These are phyloP conservation scores for Cicer yamashitae DNA, from an alignment of 306 rosid species.

Conservation along the genomic window DNA sequence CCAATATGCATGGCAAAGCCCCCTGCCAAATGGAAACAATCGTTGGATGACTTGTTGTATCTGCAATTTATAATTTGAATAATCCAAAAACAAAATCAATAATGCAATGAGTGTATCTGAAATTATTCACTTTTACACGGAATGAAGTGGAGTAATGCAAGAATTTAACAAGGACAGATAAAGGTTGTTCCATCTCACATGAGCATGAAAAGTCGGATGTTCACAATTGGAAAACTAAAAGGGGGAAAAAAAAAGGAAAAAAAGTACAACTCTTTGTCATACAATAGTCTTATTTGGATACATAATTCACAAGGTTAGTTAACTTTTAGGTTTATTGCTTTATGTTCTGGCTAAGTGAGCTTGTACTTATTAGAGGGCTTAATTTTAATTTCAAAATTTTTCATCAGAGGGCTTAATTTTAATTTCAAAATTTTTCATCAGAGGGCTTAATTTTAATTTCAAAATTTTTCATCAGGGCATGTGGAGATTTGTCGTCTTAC, in stretches of 20 bases:
- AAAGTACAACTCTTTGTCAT: slow-evolving; percentile 1
- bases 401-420: not conserved
- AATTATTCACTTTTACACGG: slow-evolving; percentile 13
- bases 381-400: not conserved
- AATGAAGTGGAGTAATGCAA: slow-evolving; percentile 22
- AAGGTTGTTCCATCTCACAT: slow-evolving; percentile 5
- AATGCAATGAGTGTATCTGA: slow-evolving; percentile 25
- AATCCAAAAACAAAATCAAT: slow-evolving; percentile 37
- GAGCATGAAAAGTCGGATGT: slow-evolving; percentile 2
- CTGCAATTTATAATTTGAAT: slow-evolving; percentile 62
- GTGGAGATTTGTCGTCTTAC: not conserved
- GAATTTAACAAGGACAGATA: not conserved
- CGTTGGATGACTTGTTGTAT: slow-evolving; percentile 70
- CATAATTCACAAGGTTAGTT: slow-evolving; percentile 11
- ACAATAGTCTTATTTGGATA: not conserved
- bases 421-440: not conserved
- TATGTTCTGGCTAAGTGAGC: not conserved
- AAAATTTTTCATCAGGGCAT: not conserved
- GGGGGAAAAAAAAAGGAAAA: not conserved
- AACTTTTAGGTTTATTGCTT: slow-evolving; percentile 3
- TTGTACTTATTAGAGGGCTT: not conserved
- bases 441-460: not conserved
- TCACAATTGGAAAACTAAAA: slow-evolving; percentile 4
- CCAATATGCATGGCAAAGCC: slow-evolving; percentile 97
- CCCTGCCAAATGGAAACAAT: slow-evolving; percentile 97